These are phyloP conservation scores for Fragaria ananassa DNA, from an alignment of 306 rosid species.

Conservation along the genomic window DNA sequence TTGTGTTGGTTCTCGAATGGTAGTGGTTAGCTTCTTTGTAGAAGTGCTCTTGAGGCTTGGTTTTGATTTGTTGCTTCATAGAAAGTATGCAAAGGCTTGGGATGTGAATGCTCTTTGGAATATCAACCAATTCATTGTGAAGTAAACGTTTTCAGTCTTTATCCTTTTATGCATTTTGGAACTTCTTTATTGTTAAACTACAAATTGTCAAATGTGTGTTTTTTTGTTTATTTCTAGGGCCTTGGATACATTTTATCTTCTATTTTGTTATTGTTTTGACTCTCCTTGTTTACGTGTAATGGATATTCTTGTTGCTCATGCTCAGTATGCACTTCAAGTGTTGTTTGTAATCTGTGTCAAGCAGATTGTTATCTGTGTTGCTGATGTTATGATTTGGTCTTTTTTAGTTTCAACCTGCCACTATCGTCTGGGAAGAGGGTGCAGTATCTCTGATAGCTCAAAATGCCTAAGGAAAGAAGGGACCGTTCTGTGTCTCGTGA, in stretches of 20 bases:
- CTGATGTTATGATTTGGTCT: background rate
- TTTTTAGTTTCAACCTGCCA: constrained; percentile 12
- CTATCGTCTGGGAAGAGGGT: constrained; percentile 15
- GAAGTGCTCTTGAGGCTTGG: background rate
- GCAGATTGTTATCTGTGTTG: background rate
- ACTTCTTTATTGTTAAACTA: background rate
- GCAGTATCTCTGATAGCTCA: constrained; percentile 15
- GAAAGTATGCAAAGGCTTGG: background rate
- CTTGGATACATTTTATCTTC: background rate
- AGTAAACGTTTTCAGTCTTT: background rate
- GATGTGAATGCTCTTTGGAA: background rate
- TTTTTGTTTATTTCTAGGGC: background rate
- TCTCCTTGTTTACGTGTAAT: background rate
- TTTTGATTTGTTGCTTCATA: background rate
- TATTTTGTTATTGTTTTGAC: background rate
- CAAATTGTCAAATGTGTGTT: background rate
- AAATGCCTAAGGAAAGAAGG: constrained; percentile 95
- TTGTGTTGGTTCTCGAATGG: background rate
- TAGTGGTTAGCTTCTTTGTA: background rate
- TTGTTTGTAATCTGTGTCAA: background rate
- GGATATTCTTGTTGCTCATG: background rate
- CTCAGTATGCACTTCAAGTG: background rate
- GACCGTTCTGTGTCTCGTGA: constrained; percentile 77
- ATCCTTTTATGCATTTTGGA: background rate
- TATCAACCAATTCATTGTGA: background rate